Evolutionary conservation across 768 basidiomycete genomes (phyloP).

Genomic region (Sporobolomyces roseus): DNA sequence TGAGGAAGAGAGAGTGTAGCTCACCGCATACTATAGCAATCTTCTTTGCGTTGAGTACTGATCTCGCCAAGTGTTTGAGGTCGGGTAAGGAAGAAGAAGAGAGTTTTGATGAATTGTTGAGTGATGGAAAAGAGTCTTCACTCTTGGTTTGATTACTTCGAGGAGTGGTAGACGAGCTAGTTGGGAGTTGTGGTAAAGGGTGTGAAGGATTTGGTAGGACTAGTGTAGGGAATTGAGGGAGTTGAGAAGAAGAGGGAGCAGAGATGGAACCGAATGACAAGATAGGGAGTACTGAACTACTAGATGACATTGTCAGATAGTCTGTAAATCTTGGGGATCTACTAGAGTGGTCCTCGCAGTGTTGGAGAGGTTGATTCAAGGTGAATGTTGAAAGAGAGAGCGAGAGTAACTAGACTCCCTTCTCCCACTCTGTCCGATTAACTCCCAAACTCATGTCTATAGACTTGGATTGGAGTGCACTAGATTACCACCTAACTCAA

Average conservation of each 20-base stretch:
- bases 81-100: neutral
- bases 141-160: neutral
- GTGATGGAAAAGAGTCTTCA: neutral
- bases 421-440: too few relatives aligned
- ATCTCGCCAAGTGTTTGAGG: conserved; percentile 37
- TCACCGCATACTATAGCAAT: conserved; percentile 73
- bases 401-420: too few relatives aligned
- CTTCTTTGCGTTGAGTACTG: conserved; percentile 72
- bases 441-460: conserved; percentile 81
- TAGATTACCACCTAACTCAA: conserved; percentile 67
- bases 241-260: neutral
- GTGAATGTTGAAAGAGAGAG: too few relatives aligned
- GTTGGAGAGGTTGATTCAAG: too few relatives aligned
- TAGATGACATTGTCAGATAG: neutral
- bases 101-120: neutral
- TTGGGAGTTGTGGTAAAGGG: neutral
- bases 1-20: too few relatives aligned
- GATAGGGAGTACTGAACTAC: conserved; percentile 2
- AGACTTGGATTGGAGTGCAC: conserved; percentile 86
- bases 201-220: neutral
- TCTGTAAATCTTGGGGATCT: neutral
- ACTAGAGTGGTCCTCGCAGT: too few relatives aligned
- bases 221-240: conserved; percentile 16
- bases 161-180: neutral
- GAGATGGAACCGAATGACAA: conserved; percentile 22